Evolutionary conservation across 2,329 filamentous ascomycete species (phyloP), one percentile per base, ranked within the genome.

Genomic region (Ilyonectria mors-panacis): DNA sequence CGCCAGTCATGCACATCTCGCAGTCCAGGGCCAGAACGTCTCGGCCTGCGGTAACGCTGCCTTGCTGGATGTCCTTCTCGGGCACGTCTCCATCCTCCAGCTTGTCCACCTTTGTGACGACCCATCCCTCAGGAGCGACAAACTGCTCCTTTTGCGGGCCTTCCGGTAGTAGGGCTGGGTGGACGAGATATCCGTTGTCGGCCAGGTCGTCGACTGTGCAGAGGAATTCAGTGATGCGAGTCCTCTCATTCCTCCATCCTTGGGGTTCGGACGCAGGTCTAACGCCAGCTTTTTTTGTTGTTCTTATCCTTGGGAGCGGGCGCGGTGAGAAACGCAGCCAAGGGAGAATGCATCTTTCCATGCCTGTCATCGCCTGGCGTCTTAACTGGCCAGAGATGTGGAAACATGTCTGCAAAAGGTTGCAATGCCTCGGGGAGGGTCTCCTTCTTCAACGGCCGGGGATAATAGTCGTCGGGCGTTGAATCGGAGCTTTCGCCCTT

Each of bases 1-100:
- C 90, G 66, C 91, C 93, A 2, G 94, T 97, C 82, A 94, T 91
- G 79, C 95, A 97, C 96, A 99, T 99, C 81, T 99, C 96, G 81
- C 96, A 99, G 79, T 99, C 96, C 61, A 99, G 85, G 1, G 94
- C 92, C 55, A 97, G 84, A 12, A 98, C 84, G 42, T 92, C 88
- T 69, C 94, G 89, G 39, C 95, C 96, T 33, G 90, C 93, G 0
- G 94, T 97, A 65, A 97, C 84, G 79, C 94, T 95, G 62, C 94
- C 95, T 73, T 91, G 84, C 79, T 97, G 86, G 65, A 97, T 90
- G 60, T 94, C 89, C 6, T 81, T 79, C 57, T 94, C 92, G 2
- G 92, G 89, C 7, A 92, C 86, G 55, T 88, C 81, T 3, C 91
- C 93, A 35, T 94, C 92, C 53, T 91, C 88, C 8, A 94, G 81